These are phyloP conservation scores for Pseudogymnoascus sp. DNA, from an alignment of 2,329 filamentous ascomycete genomes.

Conservation along the genomic window DNA sequence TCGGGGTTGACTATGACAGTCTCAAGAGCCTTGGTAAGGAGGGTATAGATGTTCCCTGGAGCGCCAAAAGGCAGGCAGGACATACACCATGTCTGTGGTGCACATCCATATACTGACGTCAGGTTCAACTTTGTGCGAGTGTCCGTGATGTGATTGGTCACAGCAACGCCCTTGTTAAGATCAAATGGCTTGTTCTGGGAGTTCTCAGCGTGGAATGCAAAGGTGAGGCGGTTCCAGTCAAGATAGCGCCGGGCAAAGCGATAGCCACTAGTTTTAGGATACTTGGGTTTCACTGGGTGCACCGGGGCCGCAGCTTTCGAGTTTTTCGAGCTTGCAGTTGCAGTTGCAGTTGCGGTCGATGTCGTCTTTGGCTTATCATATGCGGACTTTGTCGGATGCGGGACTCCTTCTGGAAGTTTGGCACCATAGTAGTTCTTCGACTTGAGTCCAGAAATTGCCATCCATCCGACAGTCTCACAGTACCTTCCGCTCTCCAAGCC, in stretches of 20 bases:
- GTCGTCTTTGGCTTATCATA: conserved; percentile 27
- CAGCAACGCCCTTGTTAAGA: conserved; percentile 64
- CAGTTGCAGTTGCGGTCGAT: conserved; percentile 24
- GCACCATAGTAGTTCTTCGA: conserved; percentile 21
- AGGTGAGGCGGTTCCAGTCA: conserved; percentile 76
- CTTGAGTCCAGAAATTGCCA: conserved; percentile 64
- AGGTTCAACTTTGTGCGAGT: conserved; percentile 63
- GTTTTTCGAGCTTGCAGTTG: conserved; percentile 61
- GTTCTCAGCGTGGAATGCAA: conserved; percentile 62
- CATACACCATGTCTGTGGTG: conserved; percentile 71
- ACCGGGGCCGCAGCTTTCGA: conserved; percentile 52
- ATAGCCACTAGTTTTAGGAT: background rate
- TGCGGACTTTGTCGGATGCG: conserved; percentile 25
- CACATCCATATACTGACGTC: conserved; percentile 68
- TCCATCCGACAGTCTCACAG: conserved; percentile 90
- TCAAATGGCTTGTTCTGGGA: conserved; percentile 62
- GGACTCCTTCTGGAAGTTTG: conserved; percentile 20
- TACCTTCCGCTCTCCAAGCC: conserved; percentile 84
- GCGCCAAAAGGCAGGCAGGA: conserved; percentile 66
- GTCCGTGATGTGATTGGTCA: conserved; percentile 58
- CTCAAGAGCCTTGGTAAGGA: conserved; percentile 54
- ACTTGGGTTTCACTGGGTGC: conserved; percentile 27
- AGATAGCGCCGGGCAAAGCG: conserved; percentile 72
- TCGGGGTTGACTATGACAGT: conserved; percentile 52
- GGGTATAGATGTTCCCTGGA: conserved; percentile 63